Conservation (phyloP, 805 yeast genomes). For the Wickerhamomyces ciferrii region DNA sequence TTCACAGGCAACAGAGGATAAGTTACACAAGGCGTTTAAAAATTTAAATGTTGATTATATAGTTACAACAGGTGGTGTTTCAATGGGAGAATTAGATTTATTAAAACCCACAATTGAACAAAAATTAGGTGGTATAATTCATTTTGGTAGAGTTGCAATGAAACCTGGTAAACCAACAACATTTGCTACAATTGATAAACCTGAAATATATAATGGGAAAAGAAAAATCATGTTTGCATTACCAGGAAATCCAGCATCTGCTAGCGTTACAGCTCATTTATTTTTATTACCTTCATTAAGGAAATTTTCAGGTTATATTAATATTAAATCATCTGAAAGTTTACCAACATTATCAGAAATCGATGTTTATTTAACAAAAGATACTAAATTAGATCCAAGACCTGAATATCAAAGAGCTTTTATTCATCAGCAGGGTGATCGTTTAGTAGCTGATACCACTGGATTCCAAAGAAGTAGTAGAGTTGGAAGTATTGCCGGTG, state of each 20-base stretch:
- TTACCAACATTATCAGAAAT: constrained; percentile 27
- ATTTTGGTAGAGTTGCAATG: constrained; percentile 53
- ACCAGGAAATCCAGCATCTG: constrained; percentile 57
- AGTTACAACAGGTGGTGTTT: constrained; percentile 52
- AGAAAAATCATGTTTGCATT: constrained; percentile 38
- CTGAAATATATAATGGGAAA: constrained; percentile 3
- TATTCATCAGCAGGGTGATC: constrained; percentile 22
- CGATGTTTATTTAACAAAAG: constrained; percentile 27
- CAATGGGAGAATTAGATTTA: constrained; percentile 53
- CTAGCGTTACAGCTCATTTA: constrained; percentile 39
- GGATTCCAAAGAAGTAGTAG: constrained; percentile 49
- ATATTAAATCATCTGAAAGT: constrained; percentile 3
- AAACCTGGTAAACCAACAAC: constrained; percentile 59
- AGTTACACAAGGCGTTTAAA: constrained; percentile 17
- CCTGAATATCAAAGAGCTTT: constrained; percentile 47
- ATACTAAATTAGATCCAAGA: constrained; percentile 37
- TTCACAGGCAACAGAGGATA: constrained; percentile 21
- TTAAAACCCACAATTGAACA: constrained; percentile 44
- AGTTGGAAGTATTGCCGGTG: constrained; percentile 40
- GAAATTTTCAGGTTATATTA: constrained; percentile 27
- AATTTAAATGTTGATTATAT: constrained; percentile 31
- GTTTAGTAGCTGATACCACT: constrained; percentile 35
- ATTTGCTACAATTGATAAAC: constrained; percentile 35
- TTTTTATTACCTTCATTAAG: constrained; percentile 42
- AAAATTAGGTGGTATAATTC: constrained; percentile 35